These are phyloP conservation scores for Oldenlandia corymbosa DNA, from an alignment of 257 asterid genomes.

Conservation along the genomic window DNA sequence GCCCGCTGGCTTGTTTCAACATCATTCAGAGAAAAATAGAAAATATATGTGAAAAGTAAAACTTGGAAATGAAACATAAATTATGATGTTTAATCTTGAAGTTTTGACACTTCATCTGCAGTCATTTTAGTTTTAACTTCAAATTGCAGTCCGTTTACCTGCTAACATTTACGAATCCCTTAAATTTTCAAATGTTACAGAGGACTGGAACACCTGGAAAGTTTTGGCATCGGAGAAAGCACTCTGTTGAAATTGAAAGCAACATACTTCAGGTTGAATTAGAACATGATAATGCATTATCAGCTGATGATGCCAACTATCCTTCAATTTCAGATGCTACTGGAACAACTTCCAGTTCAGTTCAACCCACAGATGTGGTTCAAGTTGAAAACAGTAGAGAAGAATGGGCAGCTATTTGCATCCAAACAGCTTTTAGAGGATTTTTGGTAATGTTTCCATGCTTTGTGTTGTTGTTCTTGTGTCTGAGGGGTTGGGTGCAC, in stretches of 20 bases:
- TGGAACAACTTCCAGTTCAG: slow-evolving; percentile 58
- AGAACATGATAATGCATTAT: slow-evolving; percentile 32
- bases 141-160: background rate
- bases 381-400: slow-evolving; percentile 47
- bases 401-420: slow-evolving; percentile 84
- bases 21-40: background rate
- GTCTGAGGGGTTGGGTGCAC: background rate
- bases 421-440: slow-evolving; percentile 93
- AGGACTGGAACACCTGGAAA: slow-evolving; percentile 56
- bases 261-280: slow-evolving; percentile 45
- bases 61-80: background rate
- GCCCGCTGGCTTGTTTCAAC: background rate
- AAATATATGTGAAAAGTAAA: background rate
- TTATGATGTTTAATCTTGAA: background rate
- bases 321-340: slow-evolving; percentile 50
- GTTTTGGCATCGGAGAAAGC: slow-evolving; percentile 75
- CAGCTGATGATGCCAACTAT: slow-evolving; percentile 39
- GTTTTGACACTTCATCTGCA: background rate
- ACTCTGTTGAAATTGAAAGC: slow-evolving; percentile 65
- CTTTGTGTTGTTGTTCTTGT: background rate
- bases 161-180: background rate
- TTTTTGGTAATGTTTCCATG: slow-evolving; percentile 56
- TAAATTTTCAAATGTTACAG: slow-evolving; percentile 33
- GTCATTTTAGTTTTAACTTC: background rate
- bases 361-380: slow-evolving; percentile 42